These are phyloP conservation scores for Hypholoma sublateritium DNA, from an alignment of 768 basidiomycete genomes.

Conservation along the genomic window DNA sequence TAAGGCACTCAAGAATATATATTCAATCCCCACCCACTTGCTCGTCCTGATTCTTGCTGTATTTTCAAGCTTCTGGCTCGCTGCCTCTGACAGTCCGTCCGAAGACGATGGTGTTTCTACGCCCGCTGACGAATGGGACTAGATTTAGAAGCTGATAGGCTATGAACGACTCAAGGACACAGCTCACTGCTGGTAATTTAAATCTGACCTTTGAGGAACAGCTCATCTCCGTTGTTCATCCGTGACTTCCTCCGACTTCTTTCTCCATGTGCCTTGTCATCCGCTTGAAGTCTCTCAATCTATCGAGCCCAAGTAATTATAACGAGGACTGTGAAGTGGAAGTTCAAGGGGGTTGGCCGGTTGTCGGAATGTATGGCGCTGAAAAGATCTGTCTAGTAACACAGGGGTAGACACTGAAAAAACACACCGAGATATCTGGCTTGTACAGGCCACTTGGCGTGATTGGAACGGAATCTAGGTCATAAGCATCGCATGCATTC, in stretches of 20 bases:
- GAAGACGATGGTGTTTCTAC: conserved; percentile 95
- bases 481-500: conserved; percentile 81
- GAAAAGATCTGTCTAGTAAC: conserved; percentile 8
- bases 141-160: conserved; percentile 55
- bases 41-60: conserved; percentile 67
- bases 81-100: conserved; percentile 83
- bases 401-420: not conserved
- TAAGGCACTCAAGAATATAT: not conserved
- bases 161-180: conserved; percentile 62
- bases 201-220: conserved; percentile 80
- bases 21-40: conserved; percentile 52
- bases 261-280: conserved; percentile 39
- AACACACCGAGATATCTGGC: conserved; percentile 49
- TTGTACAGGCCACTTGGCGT: conserved; percentile 78
- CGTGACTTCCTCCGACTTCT: conserved; percentile 67
- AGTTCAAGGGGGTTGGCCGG: conserved; percentile 75
- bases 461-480: conserved; percentile 74
- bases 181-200: not conserved
- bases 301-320: conserved; percentile 87
- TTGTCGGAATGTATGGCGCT: conserved; percentile 82
- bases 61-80: conserved; percentile 69
- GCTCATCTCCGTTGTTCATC: conserved; percentile 60
- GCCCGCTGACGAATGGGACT: conserved; percentile 68
- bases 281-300: conserved; percentile 67
- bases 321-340: conserved; percentile 77